Base-by-base conservation (phyloP, 2,329 filamentous ascomycete species). In the Xylaria digitata region DNA sequence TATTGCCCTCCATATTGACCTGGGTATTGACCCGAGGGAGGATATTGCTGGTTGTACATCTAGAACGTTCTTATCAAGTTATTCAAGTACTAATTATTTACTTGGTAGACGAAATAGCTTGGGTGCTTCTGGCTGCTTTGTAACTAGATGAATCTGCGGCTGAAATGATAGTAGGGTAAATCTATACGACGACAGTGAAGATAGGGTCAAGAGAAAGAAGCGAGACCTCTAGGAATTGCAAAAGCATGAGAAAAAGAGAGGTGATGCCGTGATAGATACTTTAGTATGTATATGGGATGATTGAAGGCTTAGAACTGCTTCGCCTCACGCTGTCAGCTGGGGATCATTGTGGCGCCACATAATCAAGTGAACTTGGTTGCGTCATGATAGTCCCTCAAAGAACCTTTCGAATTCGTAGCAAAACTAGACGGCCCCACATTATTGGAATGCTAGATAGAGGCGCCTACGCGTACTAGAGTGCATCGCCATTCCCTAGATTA, bases 11-110 rank as follows among this genome's bases (percentile, higher is more conserved):
- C 26, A 5, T 26, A 26, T 26, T 26, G 26, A 3, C 26, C 26
- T 26, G 26, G 26, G 34, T 37, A 37, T 46, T 68, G 63, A 43
- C 66, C 72, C 34, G 68, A 67, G 1, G 74, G 78, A 43, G 78
- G 76, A 48, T 70, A 69, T 50, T 71, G 59, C 37, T 61, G 63
- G 32, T 71, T 67, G 42, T 67, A 71, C 69, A 71, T 71, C 42
- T 67, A 63, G 57, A 32, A 32, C 46, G 26, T 56, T 40, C 61
- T 48, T 37, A 3, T 9, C 43, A 32, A 23, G 50, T 34, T 54
- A 45, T 48, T 26, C 2, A 42, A 46, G 32, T 45, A 21, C 2
- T 57, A 9, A 13, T 21, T 21, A 19, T 48, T 48, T 34, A 13
- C 46, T 54, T 8, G 26, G 42, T 2, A 42, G 21, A 48, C 13